phyloP scores from a whole-genome alignment of 2,329 filamentous ascomycete genomes.

The Myriosclerotinia scirpicola region DNA sequence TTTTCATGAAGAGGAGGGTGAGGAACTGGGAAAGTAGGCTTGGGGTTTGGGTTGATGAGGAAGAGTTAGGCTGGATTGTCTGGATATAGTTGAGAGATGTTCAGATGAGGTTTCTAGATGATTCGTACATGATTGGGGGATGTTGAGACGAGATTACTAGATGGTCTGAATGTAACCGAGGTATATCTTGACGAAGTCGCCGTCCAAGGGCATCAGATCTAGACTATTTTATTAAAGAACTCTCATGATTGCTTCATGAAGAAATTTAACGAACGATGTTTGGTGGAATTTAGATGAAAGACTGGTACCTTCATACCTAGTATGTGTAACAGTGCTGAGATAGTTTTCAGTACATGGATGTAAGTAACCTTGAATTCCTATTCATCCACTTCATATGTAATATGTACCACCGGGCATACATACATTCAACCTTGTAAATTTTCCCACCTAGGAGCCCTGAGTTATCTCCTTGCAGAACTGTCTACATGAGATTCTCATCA shows the following conservation, averaged over 20 bases:
- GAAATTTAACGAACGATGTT: background rate
- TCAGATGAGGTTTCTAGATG: too few species aligned
- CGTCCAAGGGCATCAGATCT: background rate
- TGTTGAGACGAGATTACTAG: background rate
- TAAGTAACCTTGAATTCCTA: background rate
- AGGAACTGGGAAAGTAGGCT: too few species aligned
- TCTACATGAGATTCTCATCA: background rate
- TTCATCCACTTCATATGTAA: too few species aligned
- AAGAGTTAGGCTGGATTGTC: too few species aligned
- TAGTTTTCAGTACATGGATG: background rate
- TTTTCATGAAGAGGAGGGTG: too few species aligned
- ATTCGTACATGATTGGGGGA: background rate
- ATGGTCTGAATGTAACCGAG: background rate
- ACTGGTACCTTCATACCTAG: background rate
- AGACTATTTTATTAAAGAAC: too few species aligned
- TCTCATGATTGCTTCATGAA: too few species aligned
- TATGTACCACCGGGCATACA: background rate
- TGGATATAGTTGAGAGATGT: too few species aligned
- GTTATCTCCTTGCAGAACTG: background rate
- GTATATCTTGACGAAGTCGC: too few species aligned
- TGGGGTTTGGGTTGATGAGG: too few species aligned
- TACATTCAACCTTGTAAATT: too few species aligned
- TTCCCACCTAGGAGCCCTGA: too few species aligned
- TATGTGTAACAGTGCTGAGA: slow-evolving; percentile 9
- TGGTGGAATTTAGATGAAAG: background rate